Conservation (phyloP, 2,329 filamentous ascomycete genomes). For the Diaporthe citri region DNA sequence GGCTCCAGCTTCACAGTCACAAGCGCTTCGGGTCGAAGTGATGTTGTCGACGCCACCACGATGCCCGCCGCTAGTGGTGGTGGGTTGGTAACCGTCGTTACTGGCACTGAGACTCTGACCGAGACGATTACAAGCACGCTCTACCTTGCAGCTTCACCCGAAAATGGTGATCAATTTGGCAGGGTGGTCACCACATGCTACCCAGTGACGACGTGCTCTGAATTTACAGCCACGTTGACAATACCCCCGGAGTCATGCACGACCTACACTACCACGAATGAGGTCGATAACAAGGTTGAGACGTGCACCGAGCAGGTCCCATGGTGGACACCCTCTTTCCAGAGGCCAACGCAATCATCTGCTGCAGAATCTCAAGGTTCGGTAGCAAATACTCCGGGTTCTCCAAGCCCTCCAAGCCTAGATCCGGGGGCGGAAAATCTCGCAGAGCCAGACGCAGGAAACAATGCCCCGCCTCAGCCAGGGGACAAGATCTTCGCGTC, state of each 20-base stretch:
- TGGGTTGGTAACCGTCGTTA: not conserved
- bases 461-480: not conserved
- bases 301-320: not conserved
- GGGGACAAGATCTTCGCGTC: no score
- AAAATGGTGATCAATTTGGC: not conserved
- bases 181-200: not conserved
- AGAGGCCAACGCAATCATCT: not conserved
- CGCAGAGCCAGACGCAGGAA: no score
- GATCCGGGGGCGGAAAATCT: not conserved
- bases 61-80: not conserved
- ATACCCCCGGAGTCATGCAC: not conserved
- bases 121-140: not conserved
- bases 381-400: no score
- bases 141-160: not conserved
- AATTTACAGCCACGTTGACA: not conserved
- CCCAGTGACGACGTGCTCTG: not conserved
- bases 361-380: not conserved
- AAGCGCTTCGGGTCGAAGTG: not conserved
- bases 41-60: not conserved
- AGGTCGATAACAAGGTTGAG: not conserved
- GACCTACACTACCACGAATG: not conserved
- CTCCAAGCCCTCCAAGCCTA: not conserved
- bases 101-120: not conserved
- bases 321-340: not conserved
- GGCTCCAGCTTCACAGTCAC: not conserved